Percentiles rank a stretch among this genome's conserved stretches.
These are phyloP conservation scores for Hymenoscyphus scutula DNA, from an alignment of 2,329 filamentous ascomycete species.

Conservation along the genomic window DNA sequence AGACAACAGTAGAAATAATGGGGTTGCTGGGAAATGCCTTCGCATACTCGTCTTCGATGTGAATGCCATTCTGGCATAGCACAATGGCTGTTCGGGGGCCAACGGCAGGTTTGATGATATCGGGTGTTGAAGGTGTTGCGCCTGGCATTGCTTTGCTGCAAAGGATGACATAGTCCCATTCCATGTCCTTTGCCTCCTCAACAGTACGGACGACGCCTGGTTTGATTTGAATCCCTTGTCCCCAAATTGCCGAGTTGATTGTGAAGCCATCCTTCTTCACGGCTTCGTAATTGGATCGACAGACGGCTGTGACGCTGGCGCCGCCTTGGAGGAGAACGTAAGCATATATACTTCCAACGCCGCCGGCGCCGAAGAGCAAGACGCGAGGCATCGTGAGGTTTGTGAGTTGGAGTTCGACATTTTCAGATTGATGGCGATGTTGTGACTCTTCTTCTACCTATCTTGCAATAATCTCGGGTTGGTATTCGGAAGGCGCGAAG, in stretches of 20 bases:
- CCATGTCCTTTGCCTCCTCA: constrained; percentile 18
- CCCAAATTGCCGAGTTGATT: constrained; percentile 24
- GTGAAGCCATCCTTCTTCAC: constrained; percentile 26
- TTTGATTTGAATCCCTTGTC: constrained; percentile 16
- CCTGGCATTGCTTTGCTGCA: constrained; percentile 25
- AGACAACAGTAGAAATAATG: constrained; percentile 54
- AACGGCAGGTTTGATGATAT: constrained; percentile 36
- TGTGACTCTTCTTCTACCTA: not conserved
- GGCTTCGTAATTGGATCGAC: constrained; percentile 35
- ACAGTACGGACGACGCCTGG: constrained; percentile 23
- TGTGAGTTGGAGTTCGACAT: not conserved
- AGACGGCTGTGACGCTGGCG: constrained; percentile 32
- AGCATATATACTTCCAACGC: constrained; percentile 33
- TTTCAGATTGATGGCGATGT: constrained; percentile 1
- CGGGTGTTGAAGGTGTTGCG: constrained; percentile 19
- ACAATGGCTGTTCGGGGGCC: constrained; percentile 50
- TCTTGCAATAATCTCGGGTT: no score
- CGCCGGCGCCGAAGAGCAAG: constrained; percentile 36
- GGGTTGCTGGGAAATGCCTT: constrained; percentile 49
- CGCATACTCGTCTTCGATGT: constrained; percentile 55
- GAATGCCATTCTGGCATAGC: constrained; percentile 61
- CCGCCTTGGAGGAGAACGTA: constrained; percentile 32
- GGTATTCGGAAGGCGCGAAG: no score
- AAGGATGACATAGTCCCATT: constrained; percentile 27
- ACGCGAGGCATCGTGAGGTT: constrained; percentile 16